phyloP scores from a whole-genome alignment of 2,329 filamentous ascomycete species.

The Penicillium corylophilum region DNA sequence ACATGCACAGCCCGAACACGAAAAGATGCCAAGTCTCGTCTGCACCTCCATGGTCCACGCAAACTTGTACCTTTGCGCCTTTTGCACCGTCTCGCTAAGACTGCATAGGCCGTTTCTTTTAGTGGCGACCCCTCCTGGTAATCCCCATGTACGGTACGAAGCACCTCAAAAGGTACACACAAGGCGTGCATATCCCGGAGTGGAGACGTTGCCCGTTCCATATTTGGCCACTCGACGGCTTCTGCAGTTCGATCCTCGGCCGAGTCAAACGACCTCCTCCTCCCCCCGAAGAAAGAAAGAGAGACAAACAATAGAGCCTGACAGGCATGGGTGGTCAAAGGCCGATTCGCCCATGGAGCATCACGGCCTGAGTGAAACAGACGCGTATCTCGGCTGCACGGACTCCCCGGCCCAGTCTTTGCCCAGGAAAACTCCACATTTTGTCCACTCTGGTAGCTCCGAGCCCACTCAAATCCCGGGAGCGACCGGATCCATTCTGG shows the following conservation, averaged over 20 bases:
- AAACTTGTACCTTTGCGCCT: constrained; percentile 13
- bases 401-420: constrained; percentile 17
- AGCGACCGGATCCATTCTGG: constrained; percentile 8
- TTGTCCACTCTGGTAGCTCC: constrained; percentile 1
- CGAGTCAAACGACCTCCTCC: constrained; percentile 11
- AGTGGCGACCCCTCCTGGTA: constrained; percentile 7
- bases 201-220: background rate
- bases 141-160: background rate
- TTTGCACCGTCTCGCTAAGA: constrained; percentile 1
- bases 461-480: constrained; percentile 16
- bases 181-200: background rate
- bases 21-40: constrained; percentile 6
- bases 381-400: constrained; percentile 39
- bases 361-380: constrained; percentile 28
- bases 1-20: constrained; percentile 2
- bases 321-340: background rate
- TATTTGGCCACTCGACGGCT: background rate
- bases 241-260: constrained; percentile 9
- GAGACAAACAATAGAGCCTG: no score
- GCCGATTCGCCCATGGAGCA: constrained; percentile 12
- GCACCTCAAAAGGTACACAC: background rate
- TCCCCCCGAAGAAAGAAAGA: no score
- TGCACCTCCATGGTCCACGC: constrained; percentile 9
- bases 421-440: constrained; percentile 3
- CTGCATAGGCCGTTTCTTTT: constrained; percentile 14